Percentiles rank a stretch among this genome's conserved stretches.
Conservation (phyloP, 1,284 basidiomycete species). For the Gomphus bonarii region DNA sequence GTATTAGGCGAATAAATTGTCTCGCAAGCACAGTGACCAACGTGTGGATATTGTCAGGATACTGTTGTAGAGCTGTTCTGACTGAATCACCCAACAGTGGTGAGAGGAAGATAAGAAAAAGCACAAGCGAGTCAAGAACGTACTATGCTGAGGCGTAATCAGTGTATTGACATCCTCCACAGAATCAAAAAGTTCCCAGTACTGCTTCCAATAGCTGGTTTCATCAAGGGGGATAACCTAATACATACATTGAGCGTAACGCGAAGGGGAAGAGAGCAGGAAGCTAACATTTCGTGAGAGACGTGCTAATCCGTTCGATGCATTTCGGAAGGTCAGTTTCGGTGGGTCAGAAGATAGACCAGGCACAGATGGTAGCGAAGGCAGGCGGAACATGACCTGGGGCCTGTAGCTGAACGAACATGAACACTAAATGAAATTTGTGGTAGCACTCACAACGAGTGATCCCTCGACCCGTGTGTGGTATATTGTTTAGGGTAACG, state of each 20-base stretch:
- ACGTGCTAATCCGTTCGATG: slow-evolving; percentile 7
- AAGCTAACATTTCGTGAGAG: slow-evolving; percentile 5
- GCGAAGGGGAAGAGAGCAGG: background rate
- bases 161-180: slow-evolving; percentile 11
- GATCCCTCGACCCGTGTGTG: no score
- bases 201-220: slow-evolving; percentile 10
- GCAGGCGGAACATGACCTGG: slow-evolving; percentile 3
- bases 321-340: slow-evolving; percentile 6
- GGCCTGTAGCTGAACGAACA: background rate
- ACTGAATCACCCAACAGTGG: background rate
- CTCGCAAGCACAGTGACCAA: slow-evolving; percentile 5
- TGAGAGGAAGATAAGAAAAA: background rate
- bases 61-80: slow-evolving; percentile 2
- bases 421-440: background rate
- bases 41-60: slow-evolving; percentile 3
- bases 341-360: slow-evolving; percentile 8
- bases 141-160: slow-evolving; percentile 11
- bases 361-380: slow-evolving; percentile 8
- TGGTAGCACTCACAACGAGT: background rate
- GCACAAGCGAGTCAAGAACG: background rate
- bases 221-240: slow-evolving; percentile 2
- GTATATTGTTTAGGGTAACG: background rate
- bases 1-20: slow-evolving; percentile 7
- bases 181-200: slow-evolving; percentile 10
- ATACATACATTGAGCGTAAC: background rate